Conservation (phyloP, 2,329 filamentous ascomycete species). For the Phialemoniopsis sp. region DNA sequence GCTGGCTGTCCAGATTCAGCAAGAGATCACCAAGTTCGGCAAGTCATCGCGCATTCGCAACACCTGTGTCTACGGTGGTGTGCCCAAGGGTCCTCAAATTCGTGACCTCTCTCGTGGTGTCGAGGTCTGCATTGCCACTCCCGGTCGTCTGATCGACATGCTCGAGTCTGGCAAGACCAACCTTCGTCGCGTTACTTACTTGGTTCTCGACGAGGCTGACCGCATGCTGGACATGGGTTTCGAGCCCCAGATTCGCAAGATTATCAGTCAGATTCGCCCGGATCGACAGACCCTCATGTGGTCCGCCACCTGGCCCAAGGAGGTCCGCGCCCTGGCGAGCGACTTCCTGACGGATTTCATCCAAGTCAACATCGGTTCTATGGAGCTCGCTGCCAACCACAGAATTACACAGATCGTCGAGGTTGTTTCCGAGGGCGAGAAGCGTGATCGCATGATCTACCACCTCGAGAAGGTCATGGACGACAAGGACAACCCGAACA, state of each 20-base stretch:
- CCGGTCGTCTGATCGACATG: conserved; percentile 97
- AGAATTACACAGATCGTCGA: conserved; percentile 97
- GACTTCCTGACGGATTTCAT: conserved; percentile 96
- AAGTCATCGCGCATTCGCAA: conserved; percentile 97
- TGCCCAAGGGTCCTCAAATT: conserved; percentile 95
- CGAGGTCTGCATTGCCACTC: conserved; percentile 97
- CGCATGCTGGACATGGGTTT: conserved; percentile 99
- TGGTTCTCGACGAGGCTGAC: conserved; percentile 97
- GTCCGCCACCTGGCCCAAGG: conserved; percentile 99
- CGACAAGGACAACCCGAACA: conserved; percentile 88
- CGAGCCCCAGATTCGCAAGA: conserved; percentile 98
- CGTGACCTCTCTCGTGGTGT: conserved; percentile 92
- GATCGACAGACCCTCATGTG: conserved; percentile 99
- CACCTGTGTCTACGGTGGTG: conserved; percentile 98
- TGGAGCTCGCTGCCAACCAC: conserved; percentile 95
- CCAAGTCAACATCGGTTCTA: conserved; percentile 96
- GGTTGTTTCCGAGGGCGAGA: conserved; percentile 93
- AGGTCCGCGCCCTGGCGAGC: conserved; percentile 84
- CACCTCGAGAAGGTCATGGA: conserved; percentile 98
- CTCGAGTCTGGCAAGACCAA: conserved; percentile 97
- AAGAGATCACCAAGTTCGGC: conserved; percentile 98
- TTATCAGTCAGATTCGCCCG: conserved; percentile 93
- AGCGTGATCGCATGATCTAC: conserved; percentile 96
- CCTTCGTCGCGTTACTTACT: conserved; percentile 93
- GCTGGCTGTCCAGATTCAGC: conserved; percentile 96